phyloP scores from a whole-genome alignment of 2,329 filamentous ascomycete genomes.

The Ampelomyces quisqualis region DNA sequence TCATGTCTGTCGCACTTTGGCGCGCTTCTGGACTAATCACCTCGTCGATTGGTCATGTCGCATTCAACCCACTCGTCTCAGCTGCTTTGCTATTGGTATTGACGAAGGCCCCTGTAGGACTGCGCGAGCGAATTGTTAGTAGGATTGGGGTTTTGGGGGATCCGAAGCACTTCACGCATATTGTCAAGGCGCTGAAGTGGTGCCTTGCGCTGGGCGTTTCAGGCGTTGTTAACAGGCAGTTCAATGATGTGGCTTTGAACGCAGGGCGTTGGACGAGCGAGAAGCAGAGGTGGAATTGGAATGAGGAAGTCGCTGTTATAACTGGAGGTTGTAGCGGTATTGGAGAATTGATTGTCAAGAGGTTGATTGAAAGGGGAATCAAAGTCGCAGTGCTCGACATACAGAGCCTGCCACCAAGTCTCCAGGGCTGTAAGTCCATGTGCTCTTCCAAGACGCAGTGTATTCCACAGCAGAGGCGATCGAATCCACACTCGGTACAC shows the following conservation, averaged over 20 bases:
- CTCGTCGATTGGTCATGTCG: slow-evolving; percentile 21
- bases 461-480: slow-evolving; percentile 27
- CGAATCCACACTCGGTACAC: slow-evolving; percentile 24
- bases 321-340: slow-evolving; percentile 44
- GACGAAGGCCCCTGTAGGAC: slow-evolving; percentile 29
- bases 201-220: slow-evolving; percentile 38
- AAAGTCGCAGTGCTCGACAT: slow-evolving; percentile 40
- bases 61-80: slow-evolving; percentile 35
- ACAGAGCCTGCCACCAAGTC: slow-evolving; percentile 26
- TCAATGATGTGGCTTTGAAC: slow-evolving; percentile 42
- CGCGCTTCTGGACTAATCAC: slow-evolving; percentile 21
- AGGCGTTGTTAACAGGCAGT: slow-evolving; percentile 25
- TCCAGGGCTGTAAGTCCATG: slow-evolving; percentile 30
- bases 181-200: slow-evolving; percentile 33
- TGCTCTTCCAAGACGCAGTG: slow-evolving; percentile 16
- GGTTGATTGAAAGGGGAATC: slow-evolving; percentile 28
- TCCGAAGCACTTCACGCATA: slow-evolving; percentile 17
- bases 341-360: slow-evolving; percentile 34
- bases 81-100: slow-evolving; percentile 34
- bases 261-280: slow-evolving; percentile 42
- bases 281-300: slow-evolving; percentile 39
- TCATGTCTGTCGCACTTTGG: slow-evolving; percentile 24
- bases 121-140: slow-evolving; percentile 26
- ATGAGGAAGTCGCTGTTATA: slow-evolving; percentile 38
- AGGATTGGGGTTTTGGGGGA: slow-evolving; percentile 26